phyloP scores from a whole-genome alignment of 345 rosid species.

The Acer yangbiense region DNA sequence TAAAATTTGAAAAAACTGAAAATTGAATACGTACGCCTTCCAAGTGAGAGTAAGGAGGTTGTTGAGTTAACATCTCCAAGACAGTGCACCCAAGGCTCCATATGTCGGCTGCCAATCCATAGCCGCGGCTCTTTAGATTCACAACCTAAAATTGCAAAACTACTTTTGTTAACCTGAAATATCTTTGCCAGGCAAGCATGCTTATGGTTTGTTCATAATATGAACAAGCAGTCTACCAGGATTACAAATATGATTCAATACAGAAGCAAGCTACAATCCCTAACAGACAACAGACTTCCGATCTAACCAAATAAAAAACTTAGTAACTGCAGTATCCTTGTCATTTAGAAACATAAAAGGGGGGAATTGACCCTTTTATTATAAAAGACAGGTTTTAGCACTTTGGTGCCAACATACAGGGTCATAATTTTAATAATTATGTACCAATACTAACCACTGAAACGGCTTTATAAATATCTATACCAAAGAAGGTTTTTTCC shows the following conservation, averaged over 20 bases:
- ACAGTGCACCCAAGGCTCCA: constrained; percentile 97
- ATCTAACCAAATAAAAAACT: background rate
- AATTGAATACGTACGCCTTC: constrained; percentile 53
- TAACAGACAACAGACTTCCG: background rate
- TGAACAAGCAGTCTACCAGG: background rate
- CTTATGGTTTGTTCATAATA: no score
- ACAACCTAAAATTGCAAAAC: constrained; percentile 56
- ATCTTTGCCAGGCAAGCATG: background rate
- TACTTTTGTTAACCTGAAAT: constrained; percentile 2
- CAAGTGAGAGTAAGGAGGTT: constrained; percentile 58
- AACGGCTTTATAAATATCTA: background rate
- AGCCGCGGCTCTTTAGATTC: constrained; percentile 49
- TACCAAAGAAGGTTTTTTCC: background rate
- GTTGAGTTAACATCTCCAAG: constrained; percentile 73
- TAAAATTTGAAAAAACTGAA: background rate
- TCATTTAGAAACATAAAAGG: no score
- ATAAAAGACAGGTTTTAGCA: background rate
- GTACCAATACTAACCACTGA: background rate
- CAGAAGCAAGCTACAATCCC: background rate
- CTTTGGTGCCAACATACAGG: background rate
- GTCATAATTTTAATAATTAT: no score
- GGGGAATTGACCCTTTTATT: background rate
- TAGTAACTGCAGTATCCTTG: background rate
- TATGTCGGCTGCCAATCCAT: constrained; percentile 77
- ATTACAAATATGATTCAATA: no score